These are phyloP conservation scores for Talaromyces sp. DNA, from an alignment of 2,329 filamentous ascomycete genomes.

Conservation along the genomic window DNA sequence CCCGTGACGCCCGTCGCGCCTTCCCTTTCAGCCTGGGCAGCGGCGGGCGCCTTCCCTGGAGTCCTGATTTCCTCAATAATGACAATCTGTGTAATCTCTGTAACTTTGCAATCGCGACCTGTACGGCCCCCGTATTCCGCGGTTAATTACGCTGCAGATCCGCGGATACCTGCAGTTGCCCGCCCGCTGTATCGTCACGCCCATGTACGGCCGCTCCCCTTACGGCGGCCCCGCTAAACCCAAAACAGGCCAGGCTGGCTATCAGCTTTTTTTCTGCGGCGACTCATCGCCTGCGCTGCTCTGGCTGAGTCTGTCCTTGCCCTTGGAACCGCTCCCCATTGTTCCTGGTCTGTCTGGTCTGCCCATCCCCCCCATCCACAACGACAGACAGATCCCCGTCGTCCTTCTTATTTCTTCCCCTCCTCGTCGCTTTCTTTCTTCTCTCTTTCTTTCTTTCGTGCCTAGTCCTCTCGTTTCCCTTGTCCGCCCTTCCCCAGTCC, in stretches of 20 bases:
- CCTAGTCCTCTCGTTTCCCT: constrained; percentile 6
- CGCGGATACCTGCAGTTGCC: background rate
- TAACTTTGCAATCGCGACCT: background rate
- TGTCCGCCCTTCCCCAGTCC: constrained; percentile 13
- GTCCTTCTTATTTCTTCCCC: background rate
- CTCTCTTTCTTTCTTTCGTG: constrained; percentile 9
- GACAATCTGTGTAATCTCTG: background rate
- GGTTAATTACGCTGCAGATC: background rate
- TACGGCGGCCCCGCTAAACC: background rate
- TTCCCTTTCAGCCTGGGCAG: background rate
- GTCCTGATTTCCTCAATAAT: background rate
- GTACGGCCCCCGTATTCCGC: background rate
- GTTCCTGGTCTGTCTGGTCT: background rate
- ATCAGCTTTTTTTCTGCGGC: background rate
- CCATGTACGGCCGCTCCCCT: background rate
- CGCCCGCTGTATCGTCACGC: background rate
- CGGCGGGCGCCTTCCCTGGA: background rate
- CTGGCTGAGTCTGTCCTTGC: background rate
- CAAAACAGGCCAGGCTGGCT: background rate
- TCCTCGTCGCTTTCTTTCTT: constrained; percentile 9
- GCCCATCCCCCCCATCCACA: background rate
- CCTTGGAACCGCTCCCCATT: background rate
- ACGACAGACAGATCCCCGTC: background rate
- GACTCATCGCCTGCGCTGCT: background rate
- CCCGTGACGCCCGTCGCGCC: background rate